These are phyloP conservation scores for Calonectria pauciramosa DNA, from an alignment of 2,329 filamentous ascomycete genomes.

Conservation along the genomic window DNA sequence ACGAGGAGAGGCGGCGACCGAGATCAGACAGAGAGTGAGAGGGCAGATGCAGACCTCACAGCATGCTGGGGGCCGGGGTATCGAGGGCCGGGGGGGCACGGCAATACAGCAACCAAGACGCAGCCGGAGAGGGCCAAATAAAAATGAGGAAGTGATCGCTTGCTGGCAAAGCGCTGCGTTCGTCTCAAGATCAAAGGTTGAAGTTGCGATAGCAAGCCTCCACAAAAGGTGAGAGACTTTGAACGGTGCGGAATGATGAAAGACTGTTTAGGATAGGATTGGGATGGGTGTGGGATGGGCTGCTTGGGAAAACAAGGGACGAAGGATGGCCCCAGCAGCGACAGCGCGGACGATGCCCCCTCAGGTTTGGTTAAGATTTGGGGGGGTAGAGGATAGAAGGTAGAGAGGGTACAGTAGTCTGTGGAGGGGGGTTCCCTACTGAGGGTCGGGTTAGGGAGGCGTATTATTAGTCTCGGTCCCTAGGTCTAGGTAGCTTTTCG, in stretches of 20 bases:
- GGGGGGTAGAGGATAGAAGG: not conserved
- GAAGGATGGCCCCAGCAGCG: slow-evolving; percentile 16
- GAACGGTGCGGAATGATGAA: slow-evolving; percentile 12
- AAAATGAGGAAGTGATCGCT: not conserved
- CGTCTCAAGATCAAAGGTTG: slow-evolving; percentile 3
- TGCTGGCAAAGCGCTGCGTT: slow-evolving; percentile 2
- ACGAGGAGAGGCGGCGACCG: slow-evolving; percentile 15
- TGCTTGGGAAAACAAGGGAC: slow-evolving; percentile 10
- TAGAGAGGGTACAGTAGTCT: not conserved
- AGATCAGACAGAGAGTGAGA: slow-evolving; percentile 14
- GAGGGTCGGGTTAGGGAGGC: not conserved
- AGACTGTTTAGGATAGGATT: slow-evolving; percentile 19
- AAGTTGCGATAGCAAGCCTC: slow-evolving; percentile 15
- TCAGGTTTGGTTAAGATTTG: slow-evolving; percentile 20
- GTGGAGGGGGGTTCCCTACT: not conserved
- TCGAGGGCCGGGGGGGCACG: slow-evolving; percentile 10
- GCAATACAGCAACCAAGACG: slow-evolving; percentile 5
- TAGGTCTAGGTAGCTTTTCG: not conserved
- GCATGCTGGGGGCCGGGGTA: slow-evolving; percentile 26
- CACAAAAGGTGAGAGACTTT: slow-evolving; percentile 10
- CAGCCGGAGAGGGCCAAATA: not conserved
- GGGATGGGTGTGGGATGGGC: slow-evolving; percentile 3
- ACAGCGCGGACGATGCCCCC: slow-evolving; percentile 13
- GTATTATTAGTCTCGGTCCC: slow-evolving; percentile 10
- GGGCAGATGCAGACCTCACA: slow-evolving; percentile 14